Evolutionary conservation across 2,329 filamentous ascomycete species (phyloP).

Genomic region (Thermomyces lanuginosus): DNA sequence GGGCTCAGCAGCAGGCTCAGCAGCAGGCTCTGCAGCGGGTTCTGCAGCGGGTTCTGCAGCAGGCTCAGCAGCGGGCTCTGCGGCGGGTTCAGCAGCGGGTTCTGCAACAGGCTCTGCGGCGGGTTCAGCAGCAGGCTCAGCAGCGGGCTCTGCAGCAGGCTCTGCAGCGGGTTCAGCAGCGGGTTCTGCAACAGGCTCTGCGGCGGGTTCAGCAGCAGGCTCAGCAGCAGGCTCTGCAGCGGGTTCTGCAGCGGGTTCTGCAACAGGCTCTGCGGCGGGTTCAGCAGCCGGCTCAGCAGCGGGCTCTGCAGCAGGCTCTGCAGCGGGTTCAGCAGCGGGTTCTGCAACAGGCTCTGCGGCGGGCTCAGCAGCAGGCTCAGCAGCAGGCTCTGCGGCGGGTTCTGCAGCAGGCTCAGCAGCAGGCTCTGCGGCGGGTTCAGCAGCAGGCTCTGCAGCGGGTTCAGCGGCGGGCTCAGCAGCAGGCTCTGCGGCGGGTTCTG

Average conservation of each 20-base stretch:
- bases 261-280: not conserved
- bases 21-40: slow-evolving; percentile 4
- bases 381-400: too few relatives aligned
- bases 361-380: too few relatives aligned
- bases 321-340: not conserved
- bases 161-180: not conserved
- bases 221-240: slow-evolving; percentile 1
- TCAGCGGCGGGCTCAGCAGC: slow-evolving; percentile 5
- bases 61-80: not conserved
- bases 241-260: not conserved
- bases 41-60: slow-evolving; percentile 4
- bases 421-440: too few relatives aligned
- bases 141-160: not conserved
- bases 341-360: too few relatives aligned
- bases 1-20: slow-evolving; percentile 8
- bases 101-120: slow-evolving; percentile 1
- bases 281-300: slow-evolving; percentile 1
- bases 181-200: slow-evolving; percentile 2
- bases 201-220: slow-evolving; percentile 1
- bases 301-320: slow-evolving; percentile 2
- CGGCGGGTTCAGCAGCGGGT: slow-evolving; percentile 1
- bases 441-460: too few relatives aligned
- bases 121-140: not conserved
- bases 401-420: too few relatives aligned
- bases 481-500: slow-evolving; percentile 4